Evolutionary conservation across 2,329 filamentous ascomycete species (phyloP).

Genomic region (Pezicula neosporulosa): DNA sequence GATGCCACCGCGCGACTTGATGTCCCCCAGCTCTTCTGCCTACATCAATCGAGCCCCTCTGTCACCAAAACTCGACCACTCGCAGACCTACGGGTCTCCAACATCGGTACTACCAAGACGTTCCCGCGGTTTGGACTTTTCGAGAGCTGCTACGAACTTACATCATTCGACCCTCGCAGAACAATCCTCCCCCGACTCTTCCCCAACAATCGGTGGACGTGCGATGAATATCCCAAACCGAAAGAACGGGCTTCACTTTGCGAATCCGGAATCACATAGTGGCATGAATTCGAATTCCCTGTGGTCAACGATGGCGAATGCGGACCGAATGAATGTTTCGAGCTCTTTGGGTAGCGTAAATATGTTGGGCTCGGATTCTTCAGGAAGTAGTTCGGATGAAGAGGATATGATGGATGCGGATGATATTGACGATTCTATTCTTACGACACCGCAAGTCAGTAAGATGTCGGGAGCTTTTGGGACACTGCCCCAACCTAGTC

Average conservation of each 20-base stretch:
- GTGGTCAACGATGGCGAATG: constrained; percentile 68
- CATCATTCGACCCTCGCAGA: constrained; percentile 95
- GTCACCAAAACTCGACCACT: constrained; percentile 82
- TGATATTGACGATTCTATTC: constrained; percentile 72
- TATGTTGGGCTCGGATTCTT: constrained; percentile 76
- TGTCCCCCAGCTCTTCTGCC: constrained; percentile 37
- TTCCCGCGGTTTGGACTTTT: constrained; percentile 89
- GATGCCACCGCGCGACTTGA: constrained; percentile 54
- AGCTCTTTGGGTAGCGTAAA: constrained; percentile 55
- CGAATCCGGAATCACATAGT: constrained; percentile 62
- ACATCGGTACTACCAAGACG: constrained; percentile 84
- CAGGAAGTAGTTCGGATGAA: constrained; percentile 67
- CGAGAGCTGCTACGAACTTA: constrained; percentile 85
- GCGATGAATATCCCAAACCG: constrained; percentile 60
- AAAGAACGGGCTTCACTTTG: constrained; percentile 42
- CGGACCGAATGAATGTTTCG: constrained; percentile 69
- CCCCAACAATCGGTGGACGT: constrained; percentile 75
- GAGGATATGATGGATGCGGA: constrained; percentile 70
- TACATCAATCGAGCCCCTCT: constrained; percentile 62
- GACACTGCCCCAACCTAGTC: constrained; percentile 39
- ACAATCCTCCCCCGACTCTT: constrained; percentile 83
- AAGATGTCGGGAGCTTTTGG: constrained; percentile 50
- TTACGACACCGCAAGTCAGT: constrained; percentile 76
- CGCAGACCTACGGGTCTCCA: constrained; percentile 81
- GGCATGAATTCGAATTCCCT: constrained; percentile 48